Evolutionary conservation across 2,329 filamentous ascomycete species (phyloP), one percentile per base, ranked within the genome.

Genomic region (Fusarium tricinctum): DNA sequence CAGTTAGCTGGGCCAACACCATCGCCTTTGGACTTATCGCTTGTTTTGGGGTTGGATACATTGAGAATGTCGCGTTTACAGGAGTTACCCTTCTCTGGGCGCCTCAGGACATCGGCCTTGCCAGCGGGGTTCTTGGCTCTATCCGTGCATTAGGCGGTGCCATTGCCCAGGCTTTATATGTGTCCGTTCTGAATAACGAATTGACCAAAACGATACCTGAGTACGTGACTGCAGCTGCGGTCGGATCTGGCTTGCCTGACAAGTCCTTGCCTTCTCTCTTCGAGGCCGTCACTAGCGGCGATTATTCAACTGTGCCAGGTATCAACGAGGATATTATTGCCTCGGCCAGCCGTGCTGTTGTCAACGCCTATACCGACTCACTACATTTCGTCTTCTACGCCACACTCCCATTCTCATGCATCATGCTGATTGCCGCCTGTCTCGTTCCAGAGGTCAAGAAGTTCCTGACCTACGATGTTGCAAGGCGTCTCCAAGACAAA

Each of bases 71-170:
- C 50, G 73, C 76, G n/a, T 76, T 82, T 49, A 79, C 81, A 1
- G 80, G 79, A 9, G 80, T 84, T 26, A 80, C 81, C 3, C 77
- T 83, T 12, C 78, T 85, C 42, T 82, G 79, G 72, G 82, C 82
- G 58, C 75, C 82, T 7, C 79, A 82, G 63, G 82, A 84, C 62
- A 83, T 84, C 44, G 82, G 82, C 17, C 77, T 84, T 17, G 82
- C 72, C 54, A 81, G 68, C 8, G 82, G 82, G 19, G 77, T 82
- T 22, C 79, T 84, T 30, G 81, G 82, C 13, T 81, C 79, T 20
- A 82, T 84, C 56, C 80, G 83, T 30, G 80, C 79, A 6, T 76
- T 79, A 5, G 79, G 79, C n/a, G 79, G 78, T 28, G 76, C 79
- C 33, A 71, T 82, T 17, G 75, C 78, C 2, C 76, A 77, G 50